Base-by-base conservation (phyloP, 305 asterid genomes). In the Vinca major region DNA sequence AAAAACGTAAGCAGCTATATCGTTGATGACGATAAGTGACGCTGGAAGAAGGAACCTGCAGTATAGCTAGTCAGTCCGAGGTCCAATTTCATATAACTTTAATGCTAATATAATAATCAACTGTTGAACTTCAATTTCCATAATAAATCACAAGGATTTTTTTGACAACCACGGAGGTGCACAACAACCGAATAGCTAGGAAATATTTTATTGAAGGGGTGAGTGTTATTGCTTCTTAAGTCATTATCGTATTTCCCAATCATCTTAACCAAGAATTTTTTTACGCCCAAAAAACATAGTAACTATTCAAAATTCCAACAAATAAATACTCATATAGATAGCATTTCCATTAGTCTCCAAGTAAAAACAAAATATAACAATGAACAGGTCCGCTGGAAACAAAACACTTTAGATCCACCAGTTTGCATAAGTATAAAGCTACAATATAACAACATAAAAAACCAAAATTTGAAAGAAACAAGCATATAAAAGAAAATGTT, bases 21-120 rank as follows among this genome's bases (percentile, higher is more conserved):
- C 99, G 66, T 90, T 89, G 82, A 93, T 86, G 73, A 89, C 95
- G 36, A 93, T 90, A 73, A 93, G 97, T 75, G 97, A 93, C 73
- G 97, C 99, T 69, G 99, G 99, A 79, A 93, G 96, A 82, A 93
- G 97, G 83, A 93, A 93, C 99, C 99, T 90, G 96, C 90, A 87
- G 73, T 63, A 78, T 62, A 37, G 54, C 71, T 50, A 72, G 74
- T 58, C 72, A 61, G 65, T 65, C 62, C 67, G 61, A 73, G 53
- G 74, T 65, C 58, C 55, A 66, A 48, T 52, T 51, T 48, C 64
- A 64, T 57, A 47, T 66, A 47, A 73, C 33, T n/a, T n/a, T n/a
- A n/a, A n/a, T n/a, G n/a, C n/a, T n/a, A 5, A 4, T 8, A 70
- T 33, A n/a, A 47, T 56, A 54, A n/a, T n/a, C 7, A 13, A 33